Base-by-base conservation (phyloP, 805 yeast species). In the Suhomyces pyralidae region DNA sequence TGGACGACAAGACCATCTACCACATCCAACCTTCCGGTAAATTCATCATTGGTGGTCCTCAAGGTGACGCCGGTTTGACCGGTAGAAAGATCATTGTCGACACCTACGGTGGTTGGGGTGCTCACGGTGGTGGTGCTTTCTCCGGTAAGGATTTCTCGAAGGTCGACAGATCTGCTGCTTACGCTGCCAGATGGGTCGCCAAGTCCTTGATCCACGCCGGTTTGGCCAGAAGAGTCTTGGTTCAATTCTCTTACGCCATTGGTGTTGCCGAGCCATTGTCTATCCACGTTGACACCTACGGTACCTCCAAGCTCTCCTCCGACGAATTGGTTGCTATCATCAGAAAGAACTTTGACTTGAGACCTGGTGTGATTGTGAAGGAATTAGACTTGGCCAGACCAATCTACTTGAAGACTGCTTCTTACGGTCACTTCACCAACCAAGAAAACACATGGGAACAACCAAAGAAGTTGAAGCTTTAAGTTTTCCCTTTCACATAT, bases 91-190 rank as follows among this genome's bases (percentile, higher is more conserved):
- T 94, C 77, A 94, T 94, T 69, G 99, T 94, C 73, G 99, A 94
- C 79, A 96, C 99, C 61, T 94, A 94, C 81, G 99, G 99, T 82
- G 99, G 99, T 70, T 96, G 99, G 96, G 97, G 99, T 79, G 98
- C 99, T 70, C 99, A 94, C 83, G 99, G 99, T 80, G 99, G 99
- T 83, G 99, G 99, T 83, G 99, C 99, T 61, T 94, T 94, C 91
- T 88, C 97, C 60, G 99, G 99, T 78, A 94, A 94, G 84, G 99
- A 94, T 79, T 94, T 90, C 89, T 90, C 97, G 75, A 94, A 94
- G 84, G 99, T 94, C 70, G 99, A 94, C 79, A 90, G 99, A 82
- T 93, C 98, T 61, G 99, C 99, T 72, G 99, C 99, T 63, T 94
- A 94, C 74, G 97, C 99, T 69, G 99, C 99, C 67, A 91, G 99